Evolutionary conservation across 1,284 basidiomycete genomes (phyloP).

Genomic region (Fistulinella cinereoalba): DNA sequence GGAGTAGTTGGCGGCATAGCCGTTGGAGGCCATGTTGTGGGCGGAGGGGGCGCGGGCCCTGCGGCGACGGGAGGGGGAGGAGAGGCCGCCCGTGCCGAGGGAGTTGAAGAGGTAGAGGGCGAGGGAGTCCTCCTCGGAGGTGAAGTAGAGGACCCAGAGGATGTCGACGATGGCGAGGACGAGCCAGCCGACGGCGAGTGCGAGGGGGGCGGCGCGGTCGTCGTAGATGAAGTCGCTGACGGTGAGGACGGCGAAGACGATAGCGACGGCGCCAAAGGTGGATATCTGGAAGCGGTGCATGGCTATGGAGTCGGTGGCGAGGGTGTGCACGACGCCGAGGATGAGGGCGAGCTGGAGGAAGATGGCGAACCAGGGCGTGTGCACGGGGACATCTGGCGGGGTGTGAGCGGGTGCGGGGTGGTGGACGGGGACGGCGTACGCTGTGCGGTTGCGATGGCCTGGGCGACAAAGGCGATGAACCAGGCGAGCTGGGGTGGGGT

Average conservation of each 20-base stretch:
- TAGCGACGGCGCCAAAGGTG: constrained; percentile 79
- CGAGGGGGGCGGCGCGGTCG: constrained; percentile 55
- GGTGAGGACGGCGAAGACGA: constrained; percentile 85
- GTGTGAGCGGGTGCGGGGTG: constrained; percentile 2
- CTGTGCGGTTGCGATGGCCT: constrained; percentile 64
- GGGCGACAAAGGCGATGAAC: constrained; percentile 90
- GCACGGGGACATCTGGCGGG: constrained; percentile 49
- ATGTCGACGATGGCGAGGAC: constrained; percentile 89
- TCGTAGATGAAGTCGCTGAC: constrained; percentile 67
- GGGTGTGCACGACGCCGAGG: constrained; percentile 75
- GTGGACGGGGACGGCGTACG: constrained; percentile 41
- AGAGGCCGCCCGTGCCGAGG: constrained; percentile 82
- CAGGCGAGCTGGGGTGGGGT: constrained; percentile 64
- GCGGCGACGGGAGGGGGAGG: constrained; percentile 71
- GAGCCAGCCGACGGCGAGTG: constrained; percentile 92
- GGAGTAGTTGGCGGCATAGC: constrained; percentile 57
- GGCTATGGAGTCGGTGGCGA: constrained; percentile 80
- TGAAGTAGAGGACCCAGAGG: constrained; percentile 95
- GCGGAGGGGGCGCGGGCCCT: constrained; percentile 59
- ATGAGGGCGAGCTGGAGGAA: constrained; percentile 85
- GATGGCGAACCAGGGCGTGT: constrained; percentile 89
- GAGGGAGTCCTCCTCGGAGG: constrained; percentile 91
- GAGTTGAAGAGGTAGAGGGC: constrained; percentile 81
- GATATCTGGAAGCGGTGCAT: constrained; percentile 88
- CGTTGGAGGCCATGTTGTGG: constrained; percentile 63